A percentile compares a stretch with the other conserved stretches of the same genome.
Conservation (phyloP, 306 rosid species). For the Benincasa hispida region DNA sequence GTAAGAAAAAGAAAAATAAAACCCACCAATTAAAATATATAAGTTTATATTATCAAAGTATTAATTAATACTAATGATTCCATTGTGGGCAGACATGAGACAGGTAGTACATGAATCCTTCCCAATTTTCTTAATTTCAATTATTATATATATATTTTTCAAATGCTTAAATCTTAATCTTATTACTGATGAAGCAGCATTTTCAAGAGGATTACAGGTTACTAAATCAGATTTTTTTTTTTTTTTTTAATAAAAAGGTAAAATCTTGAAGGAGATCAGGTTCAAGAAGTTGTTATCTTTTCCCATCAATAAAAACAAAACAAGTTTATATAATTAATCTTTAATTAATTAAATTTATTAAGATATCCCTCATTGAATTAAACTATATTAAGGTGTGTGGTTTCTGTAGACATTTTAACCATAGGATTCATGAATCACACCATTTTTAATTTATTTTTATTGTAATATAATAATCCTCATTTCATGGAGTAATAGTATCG, state of each 20-base stretch:
- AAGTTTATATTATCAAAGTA: neutral
- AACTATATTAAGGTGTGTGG: neutral
- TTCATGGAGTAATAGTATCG: no score
- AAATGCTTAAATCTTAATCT: neutral
- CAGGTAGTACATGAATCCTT: neutral
- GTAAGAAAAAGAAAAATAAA: neutral
- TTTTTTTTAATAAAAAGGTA: neutral
- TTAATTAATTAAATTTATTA: neutral
- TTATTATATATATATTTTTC: neutral
- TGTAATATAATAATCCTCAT: neutral
- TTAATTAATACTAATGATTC: neutral
- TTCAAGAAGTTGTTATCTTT: neutral
- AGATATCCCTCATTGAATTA: neutral
- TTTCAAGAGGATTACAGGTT: neutral
- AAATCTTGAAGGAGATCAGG: neutral
- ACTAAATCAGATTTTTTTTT: neutral
- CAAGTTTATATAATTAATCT: neutral
- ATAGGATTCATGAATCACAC: neutral
- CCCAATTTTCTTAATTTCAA: neutral
- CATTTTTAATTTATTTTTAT: neutral
- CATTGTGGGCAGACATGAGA: neutral
- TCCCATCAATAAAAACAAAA: neutral
- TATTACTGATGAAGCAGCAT: neutral
- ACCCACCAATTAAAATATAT: neutral
- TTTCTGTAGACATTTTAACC: neutral